These are phyloP conservation scores for Penicillium nucicola DNA, from an alignment of 495 filamentous ascomycete species.

Conservation along the genomic window DNA sequence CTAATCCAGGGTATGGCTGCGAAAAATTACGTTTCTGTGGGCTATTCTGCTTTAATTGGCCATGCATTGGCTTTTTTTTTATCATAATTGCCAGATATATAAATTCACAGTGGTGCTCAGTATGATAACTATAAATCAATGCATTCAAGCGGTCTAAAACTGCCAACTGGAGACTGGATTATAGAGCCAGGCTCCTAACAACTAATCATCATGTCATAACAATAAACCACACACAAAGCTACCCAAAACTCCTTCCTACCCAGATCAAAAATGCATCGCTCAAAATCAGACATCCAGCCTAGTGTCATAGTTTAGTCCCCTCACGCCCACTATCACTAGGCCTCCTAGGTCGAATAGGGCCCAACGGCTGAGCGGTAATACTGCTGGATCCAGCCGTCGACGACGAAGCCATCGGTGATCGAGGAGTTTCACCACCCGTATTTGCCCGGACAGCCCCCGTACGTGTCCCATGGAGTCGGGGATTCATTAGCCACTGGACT, in stretches of 20 bases:
- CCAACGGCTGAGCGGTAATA: slow-evolving; percentile 21
- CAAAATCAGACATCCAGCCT: slow-evolving; percentile 3
- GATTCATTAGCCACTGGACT: slow-evolving; percentile 65
- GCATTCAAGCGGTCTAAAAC: not conserved
- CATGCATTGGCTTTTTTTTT: too few species aligned
- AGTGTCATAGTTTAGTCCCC: slow-evolving; percentile 38
- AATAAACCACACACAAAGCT: not conserved
- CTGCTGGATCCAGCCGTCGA: slow-evolving; percentile 28
- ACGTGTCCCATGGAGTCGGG: slow-evolving; percentile 44
- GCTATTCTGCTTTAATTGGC: too few species aligned
- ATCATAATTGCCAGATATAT: too few species aligned
- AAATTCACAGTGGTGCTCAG: too few species aligned
- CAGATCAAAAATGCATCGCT: slow-evolving; percentile 13
- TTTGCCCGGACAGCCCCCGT: slow-evolving; percentile 21
- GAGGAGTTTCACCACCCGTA: slow-evolving; percentile 12
- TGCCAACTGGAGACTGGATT: slow-evolving; percentile 2
- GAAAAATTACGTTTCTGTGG: too few species aligned
- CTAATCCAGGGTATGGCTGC: too few species aligned
- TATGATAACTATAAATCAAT: not conserved
- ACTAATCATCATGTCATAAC: not conserved
- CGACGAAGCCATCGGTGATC: slow-evolving; percentile 17
- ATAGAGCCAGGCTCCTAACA: not conserved
- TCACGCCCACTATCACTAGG: slow-evolving; percentile 46
- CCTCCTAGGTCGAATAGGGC: slow-evolving; percentile 30
- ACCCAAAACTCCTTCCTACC: not conserved